Evolutionary conservation across 2,329 filamentous ascomycete genomes (phyloP).

Genomic region (Xylaria sp.): DNA sequence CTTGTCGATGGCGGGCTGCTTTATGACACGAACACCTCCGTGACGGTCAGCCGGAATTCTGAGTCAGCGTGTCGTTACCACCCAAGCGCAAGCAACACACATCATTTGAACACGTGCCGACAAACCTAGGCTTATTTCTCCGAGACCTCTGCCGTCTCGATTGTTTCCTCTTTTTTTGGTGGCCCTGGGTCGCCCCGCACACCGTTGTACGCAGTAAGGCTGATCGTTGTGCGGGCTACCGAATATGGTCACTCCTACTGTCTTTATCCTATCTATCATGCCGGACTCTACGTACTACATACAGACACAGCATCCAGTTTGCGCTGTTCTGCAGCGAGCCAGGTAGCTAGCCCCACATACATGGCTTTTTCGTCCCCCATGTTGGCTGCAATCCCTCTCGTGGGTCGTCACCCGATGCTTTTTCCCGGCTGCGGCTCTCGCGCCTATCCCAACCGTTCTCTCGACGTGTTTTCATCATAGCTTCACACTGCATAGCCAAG

Average conservation of each 20-base stretch:
- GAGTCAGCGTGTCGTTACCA: constrained; percentile 28
- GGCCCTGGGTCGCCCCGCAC: constrained; percentile 18
- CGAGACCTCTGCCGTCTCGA: neutral
- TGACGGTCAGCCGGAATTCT: constrained; percentile 26
- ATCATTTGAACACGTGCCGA: neutral
- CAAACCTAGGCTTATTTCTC: constrained; percentile 8
- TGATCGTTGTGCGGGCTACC: constrained; percentile 22
- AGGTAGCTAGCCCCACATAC: constrained; percentile 8
- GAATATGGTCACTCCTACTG: constrained; percentile 14
- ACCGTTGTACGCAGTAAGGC: constrained; percentile 28
- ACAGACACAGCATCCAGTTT: constrained; percentile 6
- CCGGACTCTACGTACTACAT: neutral
- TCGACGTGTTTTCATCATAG: constrained; percentile 20
- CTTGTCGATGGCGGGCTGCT: constrained; percentile 13
- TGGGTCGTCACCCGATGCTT: constrained; percentile 15
- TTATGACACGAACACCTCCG: constrained; percentile 23
- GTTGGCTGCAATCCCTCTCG: constrained; percentile 14
- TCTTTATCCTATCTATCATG: constrained; percentile 18
- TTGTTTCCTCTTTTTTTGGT: constrained; percentile 10
- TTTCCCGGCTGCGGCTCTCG: constrained; percentile 24
- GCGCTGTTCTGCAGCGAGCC: constrained; percentile 14
- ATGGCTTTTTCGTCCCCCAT: neutral
- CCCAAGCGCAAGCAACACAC: neutral
- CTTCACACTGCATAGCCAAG: constrained; percentile 30
- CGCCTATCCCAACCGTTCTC: constrained; percentile 15